phyloP scores from a whole-genome alignment of 345 rosid species.

The Noccaea bulbosa region DNA sequence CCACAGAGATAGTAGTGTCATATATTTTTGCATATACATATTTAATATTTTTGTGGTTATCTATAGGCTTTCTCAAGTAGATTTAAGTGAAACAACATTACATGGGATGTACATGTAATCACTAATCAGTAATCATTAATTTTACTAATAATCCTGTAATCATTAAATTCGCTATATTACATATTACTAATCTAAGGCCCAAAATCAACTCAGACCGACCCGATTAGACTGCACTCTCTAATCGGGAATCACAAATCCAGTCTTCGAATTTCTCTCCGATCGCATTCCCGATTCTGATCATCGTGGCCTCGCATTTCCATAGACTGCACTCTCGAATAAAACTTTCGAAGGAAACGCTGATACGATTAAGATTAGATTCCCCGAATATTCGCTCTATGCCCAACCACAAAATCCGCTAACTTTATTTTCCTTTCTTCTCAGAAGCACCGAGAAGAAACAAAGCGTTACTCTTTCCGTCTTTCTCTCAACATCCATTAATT shows the following conservation, averaged over 20 bases:
- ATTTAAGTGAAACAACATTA: not conserved
- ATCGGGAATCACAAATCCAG: no score
- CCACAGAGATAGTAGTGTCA: no score
- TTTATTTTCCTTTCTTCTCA: not conserved
- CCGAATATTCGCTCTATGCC: constrained; percentile 11
- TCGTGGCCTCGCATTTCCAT: not conserved
- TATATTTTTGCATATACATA: no score
- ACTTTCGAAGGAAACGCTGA: not conserved
- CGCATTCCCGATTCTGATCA: constrained; percentile 4
- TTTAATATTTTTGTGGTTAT: no score
- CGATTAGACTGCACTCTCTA: no score
- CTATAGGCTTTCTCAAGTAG: not conserved
- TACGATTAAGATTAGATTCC: constrained; percentile 14
- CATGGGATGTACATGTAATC: not conserved
- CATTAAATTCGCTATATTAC: not conserved
- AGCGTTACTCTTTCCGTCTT: constrained; percentile 21
- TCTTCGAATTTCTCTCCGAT: no score
- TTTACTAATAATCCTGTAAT: not conserved
- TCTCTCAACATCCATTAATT: not conserved
- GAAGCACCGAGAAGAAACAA: constrained; percentile 27
- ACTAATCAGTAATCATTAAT: not conserved
- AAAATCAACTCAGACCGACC: not conserved
- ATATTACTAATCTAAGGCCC: constrained; percentile 10
- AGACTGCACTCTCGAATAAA: not conserved
- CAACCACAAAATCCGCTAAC: not conserved